Base-by-base conservation (phyloP, 2,329 filamentous ascomycete genomes). In the Shiraia bambusicola region DNA sequence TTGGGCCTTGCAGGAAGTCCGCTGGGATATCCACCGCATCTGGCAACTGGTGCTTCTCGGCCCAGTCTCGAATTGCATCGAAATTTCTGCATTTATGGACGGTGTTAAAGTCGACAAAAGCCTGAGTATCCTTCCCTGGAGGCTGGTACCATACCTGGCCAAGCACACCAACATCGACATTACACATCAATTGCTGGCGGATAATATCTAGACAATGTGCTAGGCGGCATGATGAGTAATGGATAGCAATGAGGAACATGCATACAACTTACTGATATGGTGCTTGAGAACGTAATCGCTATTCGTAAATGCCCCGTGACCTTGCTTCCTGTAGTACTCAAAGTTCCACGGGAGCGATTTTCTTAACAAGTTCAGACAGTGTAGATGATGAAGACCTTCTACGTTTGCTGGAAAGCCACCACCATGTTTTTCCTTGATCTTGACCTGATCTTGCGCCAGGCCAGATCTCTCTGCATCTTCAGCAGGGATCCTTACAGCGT, bases 121-220 rank as follows among this genome's bases (percentile, higher is more conserved):
- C 73, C 30, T 69, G 64, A 1, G 79, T 71, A 0, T 75, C 72
- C 7, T 70, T 61, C 1, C 69, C 53, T 1, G 79, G 73, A 19
- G 66, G 63, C 34, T 79, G 69, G 9, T 75, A 75, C 81, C 81
- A 84, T 1, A 84, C 74, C 52, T 84, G 80, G 6, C 80, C 80
- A 0, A 84, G 68, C 0, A 84, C 73, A 1, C 74, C 80, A 1
- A 78, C 75, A 49, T 84, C 81, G 27, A 78, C 69, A 17, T 76
- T 79, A 59, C 81, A 84, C 78, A 83, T 83, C 16, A 84, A 69
- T 13, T 82, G 77, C 54, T 84, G 81, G 1, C 81, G 78, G 30
- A 84, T 49, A 4, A 78, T 79, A 45, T 84, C 82, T 14, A 84
- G 71, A 40, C 82, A 84, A 45, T 84, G 81, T 3, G 76, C 58